Percentiles rank a stretch among this genome's conserved stretches.
These are phyloP conservation scores for Simmondsia chinensis DNA, from an alignment of 148 eudicot genomes.

Conservation along the genomic window DNA sequence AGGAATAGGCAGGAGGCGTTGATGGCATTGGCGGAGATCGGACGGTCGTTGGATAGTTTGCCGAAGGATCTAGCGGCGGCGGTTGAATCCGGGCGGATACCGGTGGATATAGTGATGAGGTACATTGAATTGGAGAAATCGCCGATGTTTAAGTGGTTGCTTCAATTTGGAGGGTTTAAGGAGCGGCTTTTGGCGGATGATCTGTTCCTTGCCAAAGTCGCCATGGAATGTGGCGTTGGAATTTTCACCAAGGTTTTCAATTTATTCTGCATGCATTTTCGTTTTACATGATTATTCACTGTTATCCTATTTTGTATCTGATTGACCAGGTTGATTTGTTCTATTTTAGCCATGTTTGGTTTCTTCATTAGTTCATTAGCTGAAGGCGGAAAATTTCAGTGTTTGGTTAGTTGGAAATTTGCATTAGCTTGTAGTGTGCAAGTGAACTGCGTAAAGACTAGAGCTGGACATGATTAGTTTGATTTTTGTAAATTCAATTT, in stretches of 20 bases:
- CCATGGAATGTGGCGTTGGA: slow-evolving; percentile 88
- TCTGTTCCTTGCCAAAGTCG: slow-evolving; percentile 71
- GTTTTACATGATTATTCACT: not conserved
- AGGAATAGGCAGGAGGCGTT: slow-evolving; percentile 49
- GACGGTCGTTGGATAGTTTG: slow-evolving; percentile 56
- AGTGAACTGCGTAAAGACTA: too few relatives aligned
- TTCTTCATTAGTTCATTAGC: too few relatives aligned
- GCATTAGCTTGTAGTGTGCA: too few relatives aligned
- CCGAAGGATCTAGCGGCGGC: slow-evolving; percentile 81
- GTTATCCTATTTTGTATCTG: not conserved
- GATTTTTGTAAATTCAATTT: too few relatives aligned
- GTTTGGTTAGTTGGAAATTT: too few relatives aligned
- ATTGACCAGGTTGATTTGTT: not conserved
- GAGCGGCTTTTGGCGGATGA: slow-evolving; percentile 92
- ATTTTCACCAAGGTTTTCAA: slow-evolving; percentile 60
- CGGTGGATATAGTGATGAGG: slow-evolving; percentile 47
- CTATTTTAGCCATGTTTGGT: not conserved
- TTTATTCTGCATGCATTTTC: not conserved
- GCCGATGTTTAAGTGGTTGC: slow-evolving; percentile 54
- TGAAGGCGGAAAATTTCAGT: too few relatives aligned
- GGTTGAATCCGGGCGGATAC: slow-evolving; percentile 47
- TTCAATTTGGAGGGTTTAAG: slow-evolving; percentile 70
- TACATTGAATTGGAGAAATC: slow-evolving; percentile 55
- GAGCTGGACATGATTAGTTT: too few relatives aligned
- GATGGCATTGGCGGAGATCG: slow-evolving; percentile 47